Evolutionary conservation across 352 stramenopile genomes (phyloP).

Genomic region (Globisporangium nodosum): DNA sequence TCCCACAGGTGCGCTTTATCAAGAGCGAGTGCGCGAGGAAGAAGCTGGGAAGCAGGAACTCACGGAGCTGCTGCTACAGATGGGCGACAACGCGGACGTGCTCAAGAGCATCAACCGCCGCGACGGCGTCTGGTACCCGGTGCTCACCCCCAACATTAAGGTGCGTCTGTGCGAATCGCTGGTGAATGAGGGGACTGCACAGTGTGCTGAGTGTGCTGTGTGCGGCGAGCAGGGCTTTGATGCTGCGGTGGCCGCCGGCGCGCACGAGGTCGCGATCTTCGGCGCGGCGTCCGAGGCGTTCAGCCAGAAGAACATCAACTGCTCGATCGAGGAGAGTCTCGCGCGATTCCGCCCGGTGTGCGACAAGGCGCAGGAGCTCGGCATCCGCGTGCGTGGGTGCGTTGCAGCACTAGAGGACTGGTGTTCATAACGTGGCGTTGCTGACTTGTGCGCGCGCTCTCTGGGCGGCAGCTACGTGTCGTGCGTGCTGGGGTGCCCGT

Average conservation of each 20-base stretch:
- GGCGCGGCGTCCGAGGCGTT: constrained; percentile 94
- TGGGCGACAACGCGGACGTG: constrained; percentile 91
- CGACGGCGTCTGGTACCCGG: constrained; percentile 80
- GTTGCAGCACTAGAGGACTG: background rate
- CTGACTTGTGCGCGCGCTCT: background rate
- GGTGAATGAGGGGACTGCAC: too few species aligned
- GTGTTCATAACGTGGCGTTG: background rate
- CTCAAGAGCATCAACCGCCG: constrained; percentile 78
- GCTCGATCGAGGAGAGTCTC: constrained; percentile 93
- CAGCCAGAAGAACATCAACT: constrained; percentile 97
- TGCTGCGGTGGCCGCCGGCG: constrained; percentile 70
- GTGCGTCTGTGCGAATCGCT: constrained; percentile 15
- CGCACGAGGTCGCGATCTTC: constrained; percentile 95
- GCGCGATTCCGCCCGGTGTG: constrained; percentile 89
- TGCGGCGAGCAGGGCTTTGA: constrained; percentile 74
- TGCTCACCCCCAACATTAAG: constrained; percentile 94
- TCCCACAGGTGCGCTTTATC: constrained; percentile 74
- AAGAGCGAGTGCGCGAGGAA: background rate
- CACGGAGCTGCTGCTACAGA: constrained; percentile 44
- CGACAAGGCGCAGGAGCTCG: constrained; percentile 66
- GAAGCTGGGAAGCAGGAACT: background rate
- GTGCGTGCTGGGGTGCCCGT: constrained; percentile 96
- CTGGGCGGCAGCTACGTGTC: constrained; percentile 85
- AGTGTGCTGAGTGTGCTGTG: background rate
- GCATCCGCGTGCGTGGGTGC: constrained; percentile 88